Percentiles rank a stretch among this genome's conserved stretches.
phyloP scores from a whole-genome alignment of 441 rosid genomes.

The Breynia disticha region DNA sequence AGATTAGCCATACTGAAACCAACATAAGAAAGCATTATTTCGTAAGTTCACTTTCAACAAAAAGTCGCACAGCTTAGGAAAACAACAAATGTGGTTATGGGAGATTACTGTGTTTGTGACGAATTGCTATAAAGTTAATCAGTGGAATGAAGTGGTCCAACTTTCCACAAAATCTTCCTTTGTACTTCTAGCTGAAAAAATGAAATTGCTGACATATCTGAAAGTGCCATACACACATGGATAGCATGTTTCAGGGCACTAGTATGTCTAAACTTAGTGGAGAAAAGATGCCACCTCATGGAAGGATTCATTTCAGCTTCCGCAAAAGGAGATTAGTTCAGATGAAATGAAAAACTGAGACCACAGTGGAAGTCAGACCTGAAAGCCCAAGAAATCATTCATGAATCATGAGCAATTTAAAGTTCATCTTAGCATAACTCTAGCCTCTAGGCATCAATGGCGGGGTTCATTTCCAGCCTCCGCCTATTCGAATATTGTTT shows the following conservation, averaged over 20 bases:
- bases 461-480: too few species aligned
- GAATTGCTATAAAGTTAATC: background rate
- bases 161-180: background rate
- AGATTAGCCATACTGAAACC: background rate
- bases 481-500: too few species aligned
- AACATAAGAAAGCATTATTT: background rate
- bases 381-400: background rate
- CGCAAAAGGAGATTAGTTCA: background rate
- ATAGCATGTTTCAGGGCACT: background rate
- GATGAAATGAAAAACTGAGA: background rate
- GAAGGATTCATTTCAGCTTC: background rate
- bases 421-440: too few species aligned
- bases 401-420: background rate
- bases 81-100: background rate
- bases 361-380: background rate
- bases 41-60: background rate
- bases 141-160: background rate
- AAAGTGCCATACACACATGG: background rate
- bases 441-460: too few species aligned
- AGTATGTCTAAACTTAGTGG: constrained; percentile 1
- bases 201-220: constrained; percentile 2
- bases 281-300: background rate
- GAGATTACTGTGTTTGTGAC: background rate
- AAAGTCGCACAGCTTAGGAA: background rate
- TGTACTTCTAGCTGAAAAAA: constrained; percentile 1